Conservation (phyloP, 768 basidiomycete genomes). For the Pleurotus eryngii region DNA sequence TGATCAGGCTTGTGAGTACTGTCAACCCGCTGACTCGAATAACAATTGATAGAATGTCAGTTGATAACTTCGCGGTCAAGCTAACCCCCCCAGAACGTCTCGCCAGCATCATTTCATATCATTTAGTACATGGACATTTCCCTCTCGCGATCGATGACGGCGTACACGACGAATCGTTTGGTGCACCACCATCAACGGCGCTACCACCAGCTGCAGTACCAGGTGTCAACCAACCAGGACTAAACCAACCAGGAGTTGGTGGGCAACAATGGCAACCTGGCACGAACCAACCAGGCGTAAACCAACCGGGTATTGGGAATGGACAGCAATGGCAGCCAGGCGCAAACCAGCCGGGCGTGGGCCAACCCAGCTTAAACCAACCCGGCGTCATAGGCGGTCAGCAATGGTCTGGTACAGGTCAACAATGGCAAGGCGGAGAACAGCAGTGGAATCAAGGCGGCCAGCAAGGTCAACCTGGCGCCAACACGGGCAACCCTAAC, state of each 20-base stretch:
- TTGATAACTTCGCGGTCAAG: slow-evolving; percentile 28
- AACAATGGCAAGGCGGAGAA: neutral
- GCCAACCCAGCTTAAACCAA: neutral
- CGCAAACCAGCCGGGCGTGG: neutral
- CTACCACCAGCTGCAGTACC: neutral
- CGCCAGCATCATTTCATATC: slow-evolving; percentile 52
- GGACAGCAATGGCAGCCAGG: neutral
- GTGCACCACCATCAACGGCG: neutral
- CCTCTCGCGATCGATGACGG: slow-evolving; percentile 2
- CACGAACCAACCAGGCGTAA: neutral
- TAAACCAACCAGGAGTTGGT: neutral
- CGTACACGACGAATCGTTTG: slow-evolving; percentile 1
- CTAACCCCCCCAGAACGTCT: slow-evolving; percentile 26
- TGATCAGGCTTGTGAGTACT: slow-evolving; percentile 48
- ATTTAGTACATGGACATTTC: slow-evolving; percentile 53
- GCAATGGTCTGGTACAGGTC: neutral
- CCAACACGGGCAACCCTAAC: neutral
- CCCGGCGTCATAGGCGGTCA: neutral
- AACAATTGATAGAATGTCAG: slow-evolving; percentile 12
- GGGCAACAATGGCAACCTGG: neutral
- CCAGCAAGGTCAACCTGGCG: neutral
- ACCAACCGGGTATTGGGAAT: neutral
- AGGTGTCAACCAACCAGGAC: neutral
- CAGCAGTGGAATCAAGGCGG: neutral
- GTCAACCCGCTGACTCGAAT: neutral